phyloP scores from a whole-genome alignment of 192 early-diverging fungal species.

The Neocallimastix lanati region DNA sequence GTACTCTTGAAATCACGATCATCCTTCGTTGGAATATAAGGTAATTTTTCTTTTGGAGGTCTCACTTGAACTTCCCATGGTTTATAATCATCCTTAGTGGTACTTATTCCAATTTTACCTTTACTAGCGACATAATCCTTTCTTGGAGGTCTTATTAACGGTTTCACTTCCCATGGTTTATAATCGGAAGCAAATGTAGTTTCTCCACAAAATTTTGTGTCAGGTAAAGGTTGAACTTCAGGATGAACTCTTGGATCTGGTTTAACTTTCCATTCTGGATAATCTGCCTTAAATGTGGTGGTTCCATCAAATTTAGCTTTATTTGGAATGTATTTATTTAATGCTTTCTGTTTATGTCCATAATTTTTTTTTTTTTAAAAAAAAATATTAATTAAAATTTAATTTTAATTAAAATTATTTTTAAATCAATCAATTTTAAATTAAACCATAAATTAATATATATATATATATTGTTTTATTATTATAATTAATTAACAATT shows the following conservation, averaged over 20 bases:
- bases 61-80: not conserved
- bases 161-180: not conserved
- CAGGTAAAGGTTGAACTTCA: not conserved
- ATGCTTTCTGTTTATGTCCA: not conserved
- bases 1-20: not conserved
- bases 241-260: not conserved
- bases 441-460: no score
- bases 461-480: no score
- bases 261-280: not conserved
- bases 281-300: not conserved
- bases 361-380: no score
- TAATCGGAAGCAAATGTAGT: not conserved
- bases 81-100: not conserved
- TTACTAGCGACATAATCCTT: not conserved
- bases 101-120: not conserved
- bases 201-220: not conserved
- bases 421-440: no score
- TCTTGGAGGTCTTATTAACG: not conserved
- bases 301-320: not conserved
- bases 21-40: not conserved
- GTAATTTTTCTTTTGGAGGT: not conserved
- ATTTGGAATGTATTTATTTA: not conserved
- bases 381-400: no score
- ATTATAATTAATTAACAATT: no score
- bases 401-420: no score